Evolutionary conservation across 257 asterid genomes (phyloP), one percentile per base, ranked within the genome.

Genomic region (Misopates orontium): DNA sequence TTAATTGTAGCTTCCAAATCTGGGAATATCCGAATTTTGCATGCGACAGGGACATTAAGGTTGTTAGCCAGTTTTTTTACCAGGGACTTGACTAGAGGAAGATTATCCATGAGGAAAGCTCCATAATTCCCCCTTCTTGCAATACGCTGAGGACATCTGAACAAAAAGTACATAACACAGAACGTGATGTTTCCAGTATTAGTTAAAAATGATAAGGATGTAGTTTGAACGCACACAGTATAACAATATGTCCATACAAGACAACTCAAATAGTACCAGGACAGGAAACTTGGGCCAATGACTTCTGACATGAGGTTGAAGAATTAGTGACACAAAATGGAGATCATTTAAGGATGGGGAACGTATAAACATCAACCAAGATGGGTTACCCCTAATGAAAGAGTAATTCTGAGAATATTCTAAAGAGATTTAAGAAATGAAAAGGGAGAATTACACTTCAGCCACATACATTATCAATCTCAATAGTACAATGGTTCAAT

Each of bases 61-160:
- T 87, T 86, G 73, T 66, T 56, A 2, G 93, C 74, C 70, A 94
- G 61, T 65, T 90, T 88, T 71, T 90, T 95, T 44, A 94, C 99
- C 48, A 94, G 83, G 40, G 93, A 88, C 70, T 84, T 90, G 58
- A 88, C 87, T 5, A 90, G 84, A 54, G 96, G 86, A 69, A 94
- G 99, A 68, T 94, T 88, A 50, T 94, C 97, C 99, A 94, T 94
- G 57, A 94, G 91, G 80, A 94, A 94, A 71, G 97, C 97, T 69
- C 99, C 97, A 49, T 94, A 94, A 61, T 94, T 73, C 18, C 99
- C 99, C 7, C 96, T 78, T 71, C 82, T 83, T 1, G 97, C 99
- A 48, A 94, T 94, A 16, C 96, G 92, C 72, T 94, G 99, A 25
- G 99, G 97, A 71, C 99, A 94, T 69, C 99, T 90, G 64, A 20